These are phyloP conservation scores for Leptographium procerum DNA, from an alignment of 2,329 filamentous ascomycete genomes.

Conservation along the genomic window DNA sequence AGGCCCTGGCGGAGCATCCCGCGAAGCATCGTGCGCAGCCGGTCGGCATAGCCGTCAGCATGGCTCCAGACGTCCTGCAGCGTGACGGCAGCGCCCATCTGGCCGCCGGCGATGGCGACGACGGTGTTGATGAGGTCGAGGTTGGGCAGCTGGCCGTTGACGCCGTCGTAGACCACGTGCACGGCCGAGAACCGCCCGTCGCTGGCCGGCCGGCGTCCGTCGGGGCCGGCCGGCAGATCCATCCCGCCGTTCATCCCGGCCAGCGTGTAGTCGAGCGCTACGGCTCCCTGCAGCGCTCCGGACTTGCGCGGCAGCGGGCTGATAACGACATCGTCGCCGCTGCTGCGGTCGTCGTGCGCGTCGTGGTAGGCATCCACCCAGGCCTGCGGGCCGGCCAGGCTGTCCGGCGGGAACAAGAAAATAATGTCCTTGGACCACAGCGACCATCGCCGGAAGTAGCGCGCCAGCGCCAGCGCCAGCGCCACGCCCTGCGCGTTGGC, in stretches of 20 bases:
- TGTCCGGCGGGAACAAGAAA: conserved; percentile 79
- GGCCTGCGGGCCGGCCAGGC: conserved; percentile 79
- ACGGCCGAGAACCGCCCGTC: conserved; percentile 58
- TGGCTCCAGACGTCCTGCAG: conserved; percentile 80
- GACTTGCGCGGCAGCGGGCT: conserved; percentile 78
- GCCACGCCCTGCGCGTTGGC: conserved; percentile 82
- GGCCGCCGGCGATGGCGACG: conserved; percentile 72
- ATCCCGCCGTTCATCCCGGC: conserved; percentile 30
- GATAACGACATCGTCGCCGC: no score
- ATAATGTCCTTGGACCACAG: conserved; percentile 99
- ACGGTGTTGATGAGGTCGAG: conserved; percentile 93
- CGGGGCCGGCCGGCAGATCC: background rate
- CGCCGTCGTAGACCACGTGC: conserved; percentile 87
- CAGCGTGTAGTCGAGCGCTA: conserved; percentile 88
- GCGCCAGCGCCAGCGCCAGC: conserved; percentile 71
- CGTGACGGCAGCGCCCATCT: conserved; percentile 79
- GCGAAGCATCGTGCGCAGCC: conserved; percentile 76
- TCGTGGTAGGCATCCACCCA: conserved; percentile 99
- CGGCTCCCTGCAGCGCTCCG: conserved; percentile 80
- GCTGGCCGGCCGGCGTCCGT: background rate
- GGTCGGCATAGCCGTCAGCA: conserved; percentile 71
- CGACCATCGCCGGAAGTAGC: conserved; percentile 97
- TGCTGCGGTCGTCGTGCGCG: conserved; percentile 62
- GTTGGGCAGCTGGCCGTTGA: conserved; percentile 92
- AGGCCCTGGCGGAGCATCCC: conserved; percentile 89